Evolutionary conservation across 2,329 filamentous ascomycete genomes (phyloP), one percentile per base, ranked within the genome.

Genomic region (Talaromyces marneffei): DNA sequence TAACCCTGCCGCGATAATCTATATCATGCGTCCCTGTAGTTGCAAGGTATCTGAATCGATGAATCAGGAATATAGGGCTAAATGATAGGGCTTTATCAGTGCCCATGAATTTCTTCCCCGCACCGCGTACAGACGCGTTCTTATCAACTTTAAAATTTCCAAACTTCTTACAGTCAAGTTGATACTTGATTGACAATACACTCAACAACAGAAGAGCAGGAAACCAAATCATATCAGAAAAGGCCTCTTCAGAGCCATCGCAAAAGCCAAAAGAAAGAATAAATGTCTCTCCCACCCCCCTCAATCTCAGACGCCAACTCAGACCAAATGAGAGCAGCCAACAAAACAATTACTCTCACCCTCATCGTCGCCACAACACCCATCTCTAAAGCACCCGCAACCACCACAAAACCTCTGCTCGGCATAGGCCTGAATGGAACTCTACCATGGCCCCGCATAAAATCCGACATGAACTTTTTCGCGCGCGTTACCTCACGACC

Each of bases 401-500:
- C 46, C 78, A 94, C 61, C 94, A 88, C 20, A 20, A 82, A 93
- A 68, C 86, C 94, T 58, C 86, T 81, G 69, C 90, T 97, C 80
- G 94, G 94, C 72, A 97, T 99, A 69, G 94, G 94, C 62, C 82
- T 85, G 52, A 81, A 83, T 63, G 91, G 91, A 63, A 83, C 81
- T 3, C 85, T 99, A 59, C 94, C 94, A 3, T 99, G 94, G 94
- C 90, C 88, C 0, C 88, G 89, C 46, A 83, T 97, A 35, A 90
- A 87, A 75, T 87, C 89, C 65, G 94, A 99, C 77, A 96, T 99
- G 91, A 86, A 87, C 40, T 97, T 96, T 75, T 99, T 99, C 74
- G 89, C 91, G 18, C 87, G 92, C 62, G 88, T 96, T 42, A 97
- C 93, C 2, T 91, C 90, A 68, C 85, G 87, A 16, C 64, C 73